Evolutionary conservation across 2,329 filamentous ascomycete species (phyloP).

Genomic region (Rhinocladiella similis): DNA sequence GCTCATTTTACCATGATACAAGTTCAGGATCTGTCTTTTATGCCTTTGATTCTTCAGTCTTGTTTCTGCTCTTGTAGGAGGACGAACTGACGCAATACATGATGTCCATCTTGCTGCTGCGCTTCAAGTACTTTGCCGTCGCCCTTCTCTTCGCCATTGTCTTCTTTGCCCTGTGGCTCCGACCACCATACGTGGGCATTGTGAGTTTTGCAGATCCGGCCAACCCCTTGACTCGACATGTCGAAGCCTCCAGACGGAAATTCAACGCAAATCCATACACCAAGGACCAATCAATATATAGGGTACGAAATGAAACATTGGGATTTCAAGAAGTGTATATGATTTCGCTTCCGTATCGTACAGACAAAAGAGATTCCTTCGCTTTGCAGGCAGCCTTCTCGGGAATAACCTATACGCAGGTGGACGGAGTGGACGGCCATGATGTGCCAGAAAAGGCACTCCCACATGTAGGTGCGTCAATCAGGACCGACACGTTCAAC

Average conservation of each 20-base stretch:
- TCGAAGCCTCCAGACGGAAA: not conserved
- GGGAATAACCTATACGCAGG: conserved; percentile 28
- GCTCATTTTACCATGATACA: not conserved
- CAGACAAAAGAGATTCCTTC: conserved; percentile 53
- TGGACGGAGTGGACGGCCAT: conserved; percentile 25
- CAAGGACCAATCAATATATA: conserved; percentile 1
- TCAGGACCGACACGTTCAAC: not conserved
- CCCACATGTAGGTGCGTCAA: conserved; percentile 14
- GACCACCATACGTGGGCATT: not conserved
- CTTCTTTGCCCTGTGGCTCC: conserved; percentile 13
- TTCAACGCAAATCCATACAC: not conserved
- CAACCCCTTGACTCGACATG: not conserved
- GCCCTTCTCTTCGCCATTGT: conserved; percentile 7
- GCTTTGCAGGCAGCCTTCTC: conserved; percentile 44
- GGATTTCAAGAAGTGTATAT: conserved; percentile 45
- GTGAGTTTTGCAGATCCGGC: not conserved
- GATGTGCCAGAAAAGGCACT: conserved; percentile 24
- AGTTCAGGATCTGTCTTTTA: not conserved
- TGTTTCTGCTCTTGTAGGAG: not conserved
- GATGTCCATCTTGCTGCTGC: not conserved
- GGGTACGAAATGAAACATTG: conserved; percentile 22
- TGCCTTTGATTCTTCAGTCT: not conserved
- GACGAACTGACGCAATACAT: not conserved
- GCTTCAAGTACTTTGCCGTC: not conserved
- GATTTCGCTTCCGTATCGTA: conserved; percentile 48